These are phyloP conservation scores for Boeremia lycopersici DNA, from an alignment of 2,329 filamentous ascomycete genomes.

Conservation along the genomic window DNA sequence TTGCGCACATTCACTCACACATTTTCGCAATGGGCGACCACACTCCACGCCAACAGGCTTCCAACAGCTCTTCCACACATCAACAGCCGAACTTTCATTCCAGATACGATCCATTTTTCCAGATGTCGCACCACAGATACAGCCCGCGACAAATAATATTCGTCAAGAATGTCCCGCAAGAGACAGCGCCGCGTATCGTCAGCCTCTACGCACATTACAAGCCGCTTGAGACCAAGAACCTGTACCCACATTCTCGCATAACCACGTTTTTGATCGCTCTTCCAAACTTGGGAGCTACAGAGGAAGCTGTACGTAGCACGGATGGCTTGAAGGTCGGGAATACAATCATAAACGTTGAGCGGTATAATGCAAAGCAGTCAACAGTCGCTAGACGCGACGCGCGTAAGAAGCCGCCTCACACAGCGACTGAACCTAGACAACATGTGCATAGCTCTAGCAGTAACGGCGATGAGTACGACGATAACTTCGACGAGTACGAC, in stretches of 20 bases:
- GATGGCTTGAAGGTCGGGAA: constrained; percentile 18
- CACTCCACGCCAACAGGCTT: neutral
- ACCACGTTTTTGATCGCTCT: constrained; percentile 26
- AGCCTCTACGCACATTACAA: constrained; percentile 14
- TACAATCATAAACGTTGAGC: constrained; percentile 23
- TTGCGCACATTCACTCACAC: constrained; percentile 5
- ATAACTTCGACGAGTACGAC: neutral
- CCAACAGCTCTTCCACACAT: neutral
- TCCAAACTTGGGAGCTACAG: constrained; percentile 11
- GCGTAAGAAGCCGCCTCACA: neutral
- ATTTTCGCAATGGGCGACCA: neutral
- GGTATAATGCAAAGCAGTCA: constrained; percentile 21
- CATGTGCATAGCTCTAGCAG: neutral
- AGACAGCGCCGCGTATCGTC: constrained; percentile 6
- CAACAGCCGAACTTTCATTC: neutral
- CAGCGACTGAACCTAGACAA: neutral
- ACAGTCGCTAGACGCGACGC: constrained; percentile 6
- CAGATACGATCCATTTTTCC: no score
- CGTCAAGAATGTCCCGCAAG: constrained; percentile 28
- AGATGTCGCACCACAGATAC: neutral
- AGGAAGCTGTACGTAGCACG: neutral
- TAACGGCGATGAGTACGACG: neutral
- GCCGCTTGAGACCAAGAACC: constrained; percentile 22
- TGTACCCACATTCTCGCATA: constrained; percentile 20
- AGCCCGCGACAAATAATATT: constrained; percentile 22